phyloP scores from a whole-genome alignment of 139 green algal species.

The Mychonastes homosphaera region DNA sequence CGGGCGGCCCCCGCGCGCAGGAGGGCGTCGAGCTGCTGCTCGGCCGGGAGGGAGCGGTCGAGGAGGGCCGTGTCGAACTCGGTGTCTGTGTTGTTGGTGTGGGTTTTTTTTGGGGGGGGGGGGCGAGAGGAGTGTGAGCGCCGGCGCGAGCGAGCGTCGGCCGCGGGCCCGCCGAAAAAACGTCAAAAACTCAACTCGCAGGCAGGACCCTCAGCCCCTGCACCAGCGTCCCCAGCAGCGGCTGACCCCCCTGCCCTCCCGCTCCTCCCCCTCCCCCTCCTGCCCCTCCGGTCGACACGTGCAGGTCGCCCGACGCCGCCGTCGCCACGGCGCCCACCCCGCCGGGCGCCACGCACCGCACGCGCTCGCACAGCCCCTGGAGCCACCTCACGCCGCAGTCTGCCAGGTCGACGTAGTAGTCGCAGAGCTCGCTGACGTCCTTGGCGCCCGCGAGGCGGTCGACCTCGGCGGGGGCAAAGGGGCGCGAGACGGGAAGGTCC shows the following conservation, averaged over 20 bases:
- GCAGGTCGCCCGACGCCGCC: conserved; percentile 31
- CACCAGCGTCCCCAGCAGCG: conserved; percentile 42
- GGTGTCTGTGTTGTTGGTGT: background rate
- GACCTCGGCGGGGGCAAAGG: conserved; percentile 37
- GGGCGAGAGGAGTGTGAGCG: background rate
- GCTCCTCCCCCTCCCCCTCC: background rate
- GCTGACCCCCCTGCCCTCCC: background rate
- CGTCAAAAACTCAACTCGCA: conserved; percentile 4
- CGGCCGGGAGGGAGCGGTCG: conserved; percentile 4
- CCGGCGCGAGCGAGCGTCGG: background rate
- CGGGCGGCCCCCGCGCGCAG: conserved; percentile 21
- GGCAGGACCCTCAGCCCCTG: conserved; percentile 40
- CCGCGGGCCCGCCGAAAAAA: background rate
- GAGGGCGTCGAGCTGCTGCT: conserved; percentile 40
- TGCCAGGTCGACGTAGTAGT: conserved; percentile 66
- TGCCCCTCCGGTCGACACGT: no score
- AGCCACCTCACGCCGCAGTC: background rate
- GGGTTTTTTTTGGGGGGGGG: background rate
- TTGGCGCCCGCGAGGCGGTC: conserved; percentile 34
- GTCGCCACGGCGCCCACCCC: conserved; percentile 33
- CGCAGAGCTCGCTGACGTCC: conserved; percentile 36
- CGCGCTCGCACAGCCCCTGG: conserved; percentile 42
- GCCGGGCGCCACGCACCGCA: no score
- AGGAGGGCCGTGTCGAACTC: background rate
- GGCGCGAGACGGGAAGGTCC: conserved; percentile 59